These are phyloP conservation scores for Millerozyma miso DNA, from an alignment of 805 yeast genomes.

Conservation along the genomic window DNA sequence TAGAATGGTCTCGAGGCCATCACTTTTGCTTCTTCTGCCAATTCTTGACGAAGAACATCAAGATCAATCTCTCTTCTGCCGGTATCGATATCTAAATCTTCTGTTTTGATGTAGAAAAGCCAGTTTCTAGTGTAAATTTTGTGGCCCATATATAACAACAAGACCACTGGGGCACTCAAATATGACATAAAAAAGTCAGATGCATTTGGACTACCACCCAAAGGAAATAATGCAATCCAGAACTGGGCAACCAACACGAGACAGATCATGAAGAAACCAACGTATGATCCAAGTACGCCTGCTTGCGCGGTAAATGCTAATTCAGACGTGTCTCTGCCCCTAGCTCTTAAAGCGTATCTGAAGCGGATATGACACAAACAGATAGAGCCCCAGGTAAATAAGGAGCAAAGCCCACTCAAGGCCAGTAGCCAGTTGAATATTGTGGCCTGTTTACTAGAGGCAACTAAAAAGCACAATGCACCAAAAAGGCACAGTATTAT, in stretches of 20 bases:
- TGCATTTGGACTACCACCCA: conserved; percentile 50
- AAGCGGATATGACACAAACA: conserved; percentile 41
- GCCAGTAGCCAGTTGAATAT: conserved; percentile 48
- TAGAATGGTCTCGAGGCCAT: conserved; percentile 31
- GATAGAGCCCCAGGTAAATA: conserved; percentile 51
- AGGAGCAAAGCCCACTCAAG: conserved; percentile 44
- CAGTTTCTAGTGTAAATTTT: conserved; percentile 46
- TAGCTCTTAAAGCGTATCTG: conserved; percentile 57
- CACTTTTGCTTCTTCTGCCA: conserved; percentile 35
- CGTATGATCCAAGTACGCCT: conserved; percentile 65
- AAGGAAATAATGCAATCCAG: conserved; percentile 78
- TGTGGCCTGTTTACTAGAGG: conserved; percentile 34
- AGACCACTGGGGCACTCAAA: conserved; percentile 59
- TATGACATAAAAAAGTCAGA: conserved; percentile 59
- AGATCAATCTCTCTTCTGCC: conserved; percentile 37
- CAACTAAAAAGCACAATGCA: conserved; percentile 42
- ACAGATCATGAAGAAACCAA: conserved; percentile 55
- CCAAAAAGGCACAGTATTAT: conserved; percentile 36
- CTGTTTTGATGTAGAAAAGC: conserved; percentile 24
- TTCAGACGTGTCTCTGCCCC: conserved; percentile 68
- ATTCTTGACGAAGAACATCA: conserved; percentile 35
- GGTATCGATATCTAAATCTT: conserved; percentile 33
- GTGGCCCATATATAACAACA: conserved; percentile 55
- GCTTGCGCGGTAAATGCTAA: conserved; percentile 61
- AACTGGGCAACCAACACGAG: conserved; percentile 71